Evolutionary conservation across 305 asterid species (phyloP), one percentile per base, ranked within the genome.

Genomic region (Lippia alba): DNA sequence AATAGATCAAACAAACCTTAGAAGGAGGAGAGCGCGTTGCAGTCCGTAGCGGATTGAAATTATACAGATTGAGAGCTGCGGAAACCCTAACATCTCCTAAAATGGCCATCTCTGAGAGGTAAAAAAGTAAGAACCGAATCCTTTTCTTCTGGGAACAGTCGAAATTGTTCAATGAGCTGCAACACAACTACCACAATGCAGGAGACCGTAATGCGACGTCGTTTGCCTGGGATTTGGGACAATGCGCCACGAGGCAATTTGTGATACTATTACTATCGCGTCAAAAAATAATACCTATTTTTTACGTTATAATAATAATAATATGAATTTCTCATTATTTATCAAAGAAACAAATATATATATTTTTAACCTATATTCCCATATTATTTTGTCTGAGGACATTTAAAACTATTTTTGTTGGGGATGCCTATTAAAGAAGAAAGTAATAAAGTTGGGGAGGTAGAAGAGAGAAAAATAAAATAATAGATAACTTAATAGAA

Each of bases 71-170:
- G 58, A 78, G 63, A 76, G 90, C 81, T 48, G 87, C 86, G n/a
- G 83, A 85, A 67, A 85, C 87, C 80, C 84, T 76, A 14, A 80
- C 78, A 82, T 82, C 87, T 70, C 90, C 87, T 5, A 82, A 73
- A 39, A 80, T 75, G 58, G 87, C 84, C 90, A 85, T 85, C 60
- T 16, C 2, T 24, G 30, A 24, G 30, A 24, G 30, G 48, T 46
- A 53, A 5, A 24, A 3, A 24, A 3, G 48, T 46, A 53, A 5
- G 53, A 51, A 14, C 16, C 84, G 48, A 64, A 44, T 8, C 48
- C 44, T 51, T 30, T n/a, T 18, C 15, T 51, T 30, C 67, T 17
- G 3, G 62, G 54, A 59, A 24, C 30, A 1, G 30, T 24, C 30
- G 30, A 24, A 24, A 24, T 24, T 24, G 30, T 24, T 24, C 30